A percentile compares a stretch with the other conserved stretches of the same genome.
Evolutionary conservation across 331 rosid genomes (phyloP).

Genomic region (Malus hybrid): DNA sequence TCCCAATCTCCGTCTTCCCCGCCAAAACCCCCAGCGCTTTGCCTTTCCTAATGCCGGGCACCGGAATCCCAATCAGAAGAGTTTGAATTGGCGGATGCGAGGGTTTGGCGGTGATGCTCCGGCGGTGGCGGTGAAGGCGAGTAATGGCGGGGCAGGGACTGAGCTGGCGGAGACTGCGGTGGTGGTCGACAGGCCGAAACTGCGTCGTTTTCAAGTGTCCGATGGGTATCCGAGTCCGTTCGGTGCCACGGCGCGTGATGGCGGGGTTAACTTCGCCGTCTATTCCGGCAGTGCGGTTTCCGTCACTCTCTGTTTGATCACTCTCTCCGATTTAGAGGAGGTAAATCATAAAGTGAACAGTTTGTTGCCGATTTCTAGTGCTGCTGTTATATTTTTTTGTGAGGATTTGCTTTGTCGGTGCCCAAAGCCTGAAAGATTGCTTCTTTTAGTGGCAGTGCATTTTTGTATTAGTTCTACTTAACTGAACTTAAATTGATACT

Average conservation of each 20-base stretch:
- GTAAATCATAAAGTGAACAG: constrained; percentile 17
- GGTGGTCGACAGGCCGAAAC: constrained; percentile 23
- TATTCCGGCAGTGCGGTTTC: constrained; percentile 56
- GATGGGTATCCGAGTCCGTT: constrained; percentile 61
- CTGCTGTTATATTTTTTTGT: not conserved
- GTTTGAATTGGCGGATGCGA: not conserved
- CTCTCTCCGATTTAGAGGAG: constrained; percentile 52
- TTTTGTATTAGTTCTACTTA: not conserved
- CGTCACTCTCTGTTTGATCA: constrained; percentile 71
- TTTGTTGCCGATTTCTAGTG: not conserved
- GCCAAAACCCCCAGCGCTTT: not conserved
- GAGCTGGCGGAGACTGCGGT: constrained; percentile 17
- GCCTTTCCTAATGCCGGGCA: not conserved
- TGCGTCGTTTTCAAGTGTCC: constrained; percentile 40
- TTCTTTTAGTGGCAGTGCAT: not conserved
- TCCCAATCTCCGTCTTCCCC: constrained; percentile 3
- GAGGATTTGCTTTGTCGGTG: not conserved
- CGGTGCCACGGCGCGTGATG: constrained; percentile 61
- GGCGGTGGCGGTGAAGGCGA: constrained; percentile 19
- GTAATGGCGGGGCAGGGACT: constrained; percentile 2
- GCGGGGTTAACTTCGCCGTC: constrained; percentile 80
- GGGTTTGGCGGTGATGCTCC: not conserved
- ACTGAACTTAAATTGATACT: not conserved
- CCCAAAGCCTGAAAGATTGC: not conserved
- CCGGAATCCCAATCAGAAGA: not conserved